Conservation (phyloP, 2,329 filamentous ascomycete species). For the Alternaria sp. region DNA sequence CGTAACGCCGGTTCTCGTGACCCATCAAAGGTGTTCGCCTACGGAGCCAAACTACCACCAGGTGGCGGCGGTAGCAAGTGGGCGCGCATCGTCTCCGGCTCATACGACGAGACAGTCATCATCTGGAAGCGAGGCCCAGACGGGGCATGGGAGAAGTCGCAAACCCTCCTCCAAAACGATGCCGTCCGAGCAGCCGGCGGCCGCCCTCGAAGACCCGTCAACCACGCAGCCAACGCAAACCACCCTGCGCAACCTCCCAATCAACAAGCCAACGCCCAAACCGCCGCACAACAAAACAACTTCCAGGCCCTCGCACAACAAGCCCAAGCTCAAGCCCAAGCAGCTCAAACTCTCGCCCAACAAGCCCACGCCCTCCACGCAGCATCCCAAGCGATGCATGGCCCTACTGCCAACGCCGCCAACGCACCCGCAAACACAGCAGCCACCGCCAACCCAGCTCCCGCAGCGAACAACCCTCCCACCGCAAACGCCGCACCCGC, state of each 20-base stretch:
- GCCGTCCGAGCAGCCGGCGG: constrained; percentile 60
- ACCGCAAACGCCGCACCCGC: constrained; percentile 16
- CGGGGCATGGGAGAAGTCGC: constrained; percentile 81
- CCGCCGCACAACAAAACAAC: constrained; percentile 31
- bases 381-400: constrained; percentile 39
- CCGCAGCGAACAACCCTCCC: constrained; percentile 15
- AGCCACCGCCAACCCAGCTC: neutral
- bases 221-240: constrained; percentile 27
- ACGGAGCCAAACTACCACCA: constrained; percentile 86
- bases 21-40: constrained; percentile 77
- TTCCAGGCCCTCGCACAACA: constrained; percentile 46
- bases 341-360: constrained; percentile 42
- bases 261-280: constrained; percentile 17
- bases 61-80: constrained; percentile 89
- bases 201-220: constrained; percentile 39
- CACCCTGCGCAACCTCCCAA: constrained; percentile 26
- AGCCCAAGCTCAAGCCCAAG: constrained; percentile 46
- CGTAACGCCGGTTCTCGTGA: constrained; percentile 75
- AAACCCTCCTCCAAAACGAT: constrained; percentile 77
- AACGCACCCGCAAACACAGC: constrained; percentile 14
- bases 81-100: constrained; percentile 94
- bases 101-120: constrained; percentile 94
- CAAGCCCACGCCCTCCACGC: constrained; percentile 46
- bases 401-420: constrained; percentile 13
- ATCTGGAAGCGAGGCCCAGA: constrained; percentile 90